Evolutionary conservation across 768 basidiomycete species (phyloP), one percentile per base, ranked within the genome.

Genomic region (Naganishia antarctica): DNA sequence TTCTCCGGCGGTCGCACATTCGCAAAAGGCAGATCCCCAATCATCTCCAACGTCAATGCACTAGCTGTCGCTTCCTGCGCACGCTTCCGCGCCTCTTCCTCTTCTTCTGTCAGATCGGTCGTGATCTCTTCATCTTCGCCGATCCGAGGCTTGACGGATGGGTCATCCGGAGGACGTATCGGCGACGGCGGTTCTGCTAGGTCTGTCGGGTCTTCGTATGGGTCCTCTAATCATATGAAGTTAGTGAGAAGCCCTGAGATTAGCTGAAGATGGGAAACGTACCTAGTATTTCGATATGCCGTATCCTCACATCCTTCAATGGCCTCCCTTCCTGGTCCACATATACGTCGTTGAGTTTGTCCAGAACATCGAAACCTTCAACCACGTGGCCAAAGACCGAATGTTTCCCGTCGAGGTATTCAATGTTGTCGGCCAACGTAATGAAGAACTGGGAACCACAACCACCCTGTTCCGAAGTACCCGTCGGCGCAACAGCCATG

Each of bases 1-100:
- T 98, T 98, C 79, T 99, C 96, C 0, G 96, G 96, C 0, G 96
- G 96, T 46, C 92, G 85, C 46, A 99, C 92, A 72, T 94, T 92
- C 26, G 96, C 96, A 74, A 99, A 98, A 0, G 96, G 96, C 60
- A 98, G 81, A 78, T 99, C 96, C 32, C 96, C 96, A 63, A 99
- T 94, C 96, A 99, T 99, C 78, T 99, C 96, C 57, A 99, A 84
- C 4, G 96, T 98, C 41, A 99, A 80, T 0, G 96, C 96, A 47
- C 92, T 91, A 0, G 94, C 91, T 0, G 85, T 85, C 0, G 96
- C 94, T 0, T 92, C 91, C 59, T 88, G 87, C 78, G 87, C 84
- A n/a, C 92, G 85, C 25, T 88, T 84, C 45, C 85, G 81, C 1
- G 81, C 83, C 69, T 93, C 94, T 50, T 86, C 86, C 66, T 93